Percentiles rank a stretch among this genome's conserved stretches.
Evolutionary conservation across 371 early-diverging fungal genomes (phyloP).

Genomic region (Actinomucor elegans): DNA sequence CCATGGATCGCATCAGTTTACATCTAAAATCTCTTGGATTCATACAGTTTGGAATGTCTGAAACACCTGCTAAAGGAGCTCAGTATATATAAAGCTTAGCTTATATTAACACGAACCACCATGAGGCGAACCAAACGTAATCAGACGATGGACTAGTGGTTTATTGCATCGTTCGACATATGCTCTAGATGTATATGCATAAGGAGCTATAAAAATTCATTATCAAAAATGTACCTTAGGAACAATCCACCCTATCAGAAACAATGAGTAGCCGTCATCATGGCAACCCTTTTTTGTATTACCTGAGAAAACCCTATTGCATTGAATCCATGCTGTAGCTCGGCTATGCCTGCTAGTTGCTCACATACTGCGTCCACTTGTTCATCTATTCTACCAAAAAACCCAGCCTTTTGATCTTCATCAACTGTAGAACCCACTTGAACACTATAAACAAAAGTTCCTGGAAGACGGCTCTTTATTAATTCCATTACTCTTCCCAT

Average conservation of each 20-base stretch:
- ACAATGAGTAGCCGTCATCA: too few species aligned
- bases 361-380: conserved; percentile 68
- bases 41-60: conserved; percentile 80
- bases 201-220: too few species aligned
- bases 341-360: conserved; percentile 51
- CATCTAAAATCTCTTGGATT: conserved; percentile 57
- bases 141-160: conserved; percentile 72
- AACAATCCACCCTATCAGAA: conserved; percentile 64
- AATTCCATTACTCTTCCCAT: conserved; percentile 63
- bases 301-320: conserved; percentile 95
- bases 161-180: conserved; percentile 80
- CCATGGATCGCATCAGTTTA: conserved; percentile 64
- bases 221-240: conserved; percentile 58
- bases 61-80: conserved; percentile 56
- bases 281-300: too few species aligned
- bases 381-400: conserved; percentile 77
- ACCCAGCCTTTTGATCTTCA: conserved; percentile 77
- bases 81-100: background rate
- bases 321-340: conserved; percentile 77
- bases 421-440: conserved; percentile 59
- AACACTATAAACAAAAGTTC: conserved; percentile 77
- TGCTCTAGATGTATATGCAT: too few species aligned
- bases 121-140: conserved; percentile 91
- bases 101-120: conserved; percentile 35
- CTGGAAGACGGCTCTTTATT: conserved; percentile 58